Evolutionary conservation across 116 monocot genomes (phyloP).

Genomic region (Zostera marina): DNA sequence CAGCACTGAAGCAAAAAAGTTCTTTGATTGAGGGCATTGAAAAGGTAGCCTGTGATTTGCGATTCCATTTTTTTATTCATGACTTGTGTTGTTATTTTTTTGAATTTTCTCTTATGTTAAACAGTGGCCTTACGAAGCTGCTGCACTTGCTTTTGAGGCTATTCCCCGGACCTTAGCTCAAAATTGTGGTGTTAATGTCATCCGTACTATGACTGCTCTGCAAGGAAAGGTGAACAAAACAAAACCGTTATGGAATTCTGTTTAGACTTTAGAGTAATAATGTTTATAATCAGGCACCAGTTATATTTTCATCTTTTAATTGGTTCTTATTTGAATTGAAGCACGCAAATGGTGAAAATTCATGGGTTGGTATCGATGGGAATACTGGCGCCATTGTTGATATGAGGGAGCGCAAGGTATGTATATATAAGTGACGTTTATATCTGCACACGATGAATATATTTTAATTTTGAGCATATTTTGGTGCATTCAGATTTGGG

Average conservation of each 20-base stretch:
- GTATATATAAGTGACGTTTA: not conserved
- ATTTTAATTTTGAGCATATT: not conserved
- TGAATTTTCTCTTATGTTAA: not conserved
- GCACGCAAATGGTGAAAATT: slow-evolving; percentile 72
- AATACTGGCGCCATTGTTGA: slow-evolving; percentile 71
- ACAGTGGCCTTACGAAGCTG: slow-evolving; percentile 98
- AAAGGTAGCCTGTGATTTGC: slow-evolving; percentile 26
- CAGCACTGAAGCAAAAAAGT: slow-evolving; percentile 81
- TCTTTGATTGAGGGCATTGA: slow-evolving; percentile 91
- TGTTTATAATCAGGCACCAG: not conserved
- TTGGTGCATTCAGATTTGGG: slow-evolving; percentile 51
- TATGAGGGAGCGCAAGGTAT: slow-evolving; percentile 79
- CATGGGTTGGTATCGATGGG: slow-evolving; percentile 92
- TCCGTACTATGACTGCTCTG: slow-evolving; percentile 85
- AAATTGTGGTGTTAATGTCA: slow-evolving; percentile 90
- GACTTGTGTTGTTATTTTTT: not conserved
- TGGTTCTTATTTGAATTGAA: not conserved
- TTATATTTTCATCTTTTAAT: not conserved
- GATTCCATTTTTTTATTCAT: not conserved
- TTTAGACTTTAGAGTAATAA: no score
- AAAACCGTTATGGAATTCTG: no score
- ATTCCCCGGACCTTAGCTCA: slow-evolving; percentile 85
- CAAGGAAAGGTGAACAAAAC: slow-evolving; percentile 63
- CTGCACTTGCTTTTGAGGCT: slow-evolving; percentile 88
- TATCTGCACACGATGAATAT: not conserved